Evolutionary conservation across 495 filamentous ascomycete genomes (phyloP).

Genomic region (Aspergillus hancockii): DNA sequence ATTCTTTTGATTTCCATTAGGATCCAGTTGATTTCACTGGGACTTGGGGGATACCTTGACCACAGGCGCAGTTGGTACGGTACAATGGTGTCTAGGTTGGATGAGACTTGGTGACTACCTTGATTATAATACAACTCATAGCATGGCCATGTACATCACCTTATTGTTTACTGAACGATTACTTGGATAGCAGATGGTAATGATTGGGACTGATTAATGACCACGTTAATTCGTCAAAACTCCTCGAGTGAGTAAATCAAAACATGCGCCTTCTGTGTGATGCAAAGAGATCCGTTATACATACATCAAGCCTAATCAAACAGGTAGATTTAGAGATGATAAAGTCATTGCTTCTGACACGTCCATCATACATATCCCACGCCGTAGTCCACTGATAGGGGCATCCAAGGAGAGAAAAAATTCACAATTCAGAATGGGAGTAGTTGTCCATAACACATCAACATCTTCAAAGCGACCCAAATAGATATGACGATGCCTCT

Average conservation of each 20-base stretch:
- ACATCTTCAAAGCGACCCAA: neutral
- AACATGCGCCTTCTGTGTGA: neutral
- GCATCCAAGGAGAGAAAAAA: neutral
- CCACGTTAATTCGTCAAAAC: neutral
- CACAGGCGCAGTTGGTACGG: neutral
- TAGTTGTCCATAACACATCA: neutral
- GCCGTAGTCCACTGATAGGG: neutral
- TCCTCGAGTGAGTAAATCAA: neutral
- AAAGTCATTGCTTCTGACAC: neutral
- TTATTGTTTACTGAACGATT: neutral
- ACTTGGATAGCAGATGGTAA: neutral
- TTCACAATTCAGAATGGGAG: neutral
- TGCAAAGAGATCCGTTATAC: conserved; percentile 6
- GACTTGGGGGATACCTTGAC: neutral
- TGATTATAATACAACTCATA: neutral
- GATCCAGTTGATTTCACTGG: neutral
- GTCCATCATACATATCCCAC: neutral
- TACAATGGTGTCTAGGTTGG: neutral
- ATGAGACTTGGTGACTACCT: neutral
- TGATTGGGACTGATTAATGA: neutral
- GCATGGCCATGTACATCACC: neutral
- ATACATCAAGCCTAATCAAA: neutral
- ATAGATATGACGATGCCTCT: neutral
- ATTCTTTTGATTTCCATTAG: conserved; percentile 17
- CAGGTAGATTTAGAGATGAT: neutral